phyloP scores from a whole-genome alignment of 225 moss, liverwort and hornwort genomes.

The Anthoceros angustus region DNA sequence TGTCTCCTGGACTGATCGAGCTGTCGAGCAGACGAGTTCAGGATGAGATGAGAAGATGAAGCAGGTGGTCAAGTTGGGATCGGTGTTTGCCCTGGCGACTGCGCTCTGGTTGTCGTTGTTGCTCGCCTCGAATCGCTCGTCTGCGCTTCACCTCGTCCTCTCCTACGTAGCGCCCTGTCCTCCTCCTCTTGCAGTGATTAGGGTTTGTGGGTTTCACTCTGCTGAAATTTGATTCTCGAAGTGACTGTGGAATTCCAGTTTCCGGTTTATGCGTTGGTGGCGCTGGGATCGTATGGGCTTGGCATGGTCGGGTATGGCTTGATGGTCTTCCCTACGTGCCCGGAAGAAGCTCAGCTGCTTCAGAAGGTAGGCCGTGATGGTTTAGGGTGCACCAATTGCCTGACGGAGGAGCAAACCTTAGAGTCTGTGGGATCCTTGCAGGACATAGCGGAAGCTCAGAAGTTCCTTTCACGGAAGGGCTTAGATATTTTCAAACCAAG shows the following conservation, averaged over 20 bases:
- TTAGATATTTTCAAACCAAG: not conserved
- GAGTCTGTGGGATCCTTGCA: too few relatives aligned
- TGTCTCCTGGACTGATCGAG: too few relatives aligned
- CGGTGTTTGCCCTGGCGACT: not conserved
- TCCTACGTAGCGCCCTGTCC: not conserved
- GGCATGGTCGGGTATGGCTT: conserved; percentile 84
- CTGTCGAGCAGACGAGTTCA: too few relatives aligned
- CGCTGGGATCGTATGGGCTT: conserved; percentile 76
- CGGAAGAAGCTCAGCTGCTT: conserved; percentile 56
- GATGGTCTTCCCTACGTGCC: conserved; percentile 71
- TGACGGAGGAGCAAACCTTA: too few relatives aligned
- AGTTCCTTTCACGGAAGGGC: not conserved
- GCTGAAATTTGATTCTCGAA: too few relatives aligned
- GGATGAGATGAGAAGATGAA: not conserved
- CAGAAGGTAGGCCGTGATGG: conserved; percentile 37
- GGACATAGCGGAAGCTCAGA: not conserved
- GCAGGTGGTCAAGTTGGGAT: not conserved
- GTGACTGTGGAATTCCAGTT: conserved; percentile 27
- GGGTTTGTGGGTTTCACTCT: too few relatives aligned
- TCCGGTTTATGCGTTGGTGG: conserved; percentile 63
- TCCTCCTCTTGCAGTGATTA: too few relatives aligned
- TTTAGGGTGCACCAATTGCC: too few relatives aligned
- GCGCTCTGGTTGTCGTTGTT: not conserved
- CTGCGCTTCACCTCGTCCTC: not conserved
- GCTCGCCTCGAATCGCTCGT: not conserved